Conservation (phyloP, 129 eudicot genomes). For the Daucus carota region DNA sequence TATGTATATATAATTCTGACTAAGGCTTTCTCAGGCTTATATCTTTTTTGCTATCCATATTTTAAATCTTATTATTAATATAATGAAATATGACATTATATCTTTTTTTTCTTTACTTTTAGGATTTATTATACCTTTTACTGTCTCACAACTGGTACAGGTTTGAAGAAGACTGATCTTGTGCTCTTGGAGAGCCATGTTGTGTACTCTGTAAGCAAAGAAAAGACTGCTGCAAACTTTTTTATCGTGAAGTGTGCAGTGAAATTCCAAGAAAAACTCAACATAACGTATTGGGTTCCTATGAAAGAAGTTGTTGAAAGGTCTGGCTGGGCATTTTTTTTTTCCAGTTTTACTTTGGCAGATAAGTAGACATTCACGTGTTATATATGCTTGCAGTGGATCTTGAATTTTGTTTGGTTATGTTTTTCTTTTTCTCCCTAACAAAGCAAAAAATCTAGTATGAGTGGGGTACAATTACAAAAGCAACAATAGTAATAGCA, state of each 20-base stretch:
- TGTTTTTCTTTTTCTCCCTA: background rate
- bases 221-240: constrained; percentile 9
- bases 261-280: background rate
- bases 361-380: background rate
- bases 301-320: constrained; percentile 11
- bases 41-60: background rate
- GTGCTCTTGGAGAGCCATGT: constrained; percentile 10
- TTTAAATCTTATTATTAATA: background rate
- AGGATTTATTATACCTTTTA: no score
- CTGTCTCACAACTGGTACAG: constrained; percentile 5
- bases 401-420: background rate
- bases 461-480: background rate
- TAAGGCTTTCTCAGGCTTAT: background rate
- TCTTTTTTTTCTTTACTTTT: background rate
- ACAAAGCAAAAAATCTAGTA: background rate
- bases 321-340: background rate
- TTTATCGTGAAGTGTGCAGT: constrained; percentile 4
- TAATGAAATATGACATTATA: background rate
- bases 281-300: constrained; percentile 4
- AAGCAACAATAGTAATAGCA: no score
- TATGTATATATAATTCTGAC: background rate
- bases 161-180: constrained; percentile 10
- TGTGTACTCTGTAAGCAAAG: constrained; percentile 16
- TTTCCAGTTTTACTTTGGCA: no score
- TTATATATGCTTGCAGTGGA: background rate